Percentiles rank a stretch among this genome's conserved stretches.
Conservation (phyloP, 805 yeast genomes). For the Spathaspora gorwiae region DNA sequence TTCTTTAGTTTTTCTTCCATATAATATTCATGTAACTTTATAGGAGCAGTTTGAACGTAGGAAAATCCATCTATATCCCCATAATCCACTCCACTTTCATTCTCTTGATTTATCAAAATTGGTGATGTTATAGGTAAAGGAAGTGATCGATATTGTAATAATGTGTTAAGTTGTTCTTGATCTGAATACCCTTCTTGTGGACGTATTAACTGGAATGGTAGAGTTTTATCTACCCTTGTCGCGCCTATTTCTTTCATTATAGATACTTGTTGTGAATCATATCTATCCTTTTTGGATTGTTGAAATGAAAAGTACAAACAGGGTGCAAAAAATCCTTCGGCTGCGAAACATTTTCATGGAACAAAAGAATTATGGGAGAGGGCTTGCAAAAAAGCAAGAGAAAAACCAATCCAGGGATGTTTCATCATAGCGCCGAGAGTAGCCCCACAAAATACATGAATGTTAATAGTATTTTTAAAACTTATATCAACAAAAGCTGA, state of each 20-base stretch:
- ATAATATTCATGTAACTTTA: background rate
- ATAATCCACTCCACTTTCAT: background rate
- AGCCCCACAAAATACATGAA: too few species aligned
- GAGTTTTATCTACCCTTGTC: too few species aligned
- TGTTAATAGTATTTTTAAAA: too few species aligned
- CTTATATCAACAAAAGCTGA: background rate
- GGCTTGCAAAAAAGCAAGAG: too few species aligned
- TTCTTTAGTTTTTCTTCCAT: too few species aligned
- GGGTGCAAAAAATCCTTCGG: background rate
- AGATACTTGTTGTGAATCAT: background rate
- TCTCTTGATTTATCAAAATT: background rate
- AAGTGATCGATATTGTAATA: background rate
- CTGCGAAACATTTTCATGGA: background rate
- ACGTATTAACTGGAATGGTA: too few species aligned
- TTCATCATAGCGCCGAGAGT: too few species aligned
- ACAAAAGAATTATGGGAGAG: too few species aligned
- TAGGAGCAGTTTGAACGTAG: background rate
- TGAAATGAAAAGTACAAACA: background rate
- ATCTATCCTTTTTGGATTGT: background rate
- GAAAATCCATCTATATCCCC: background rate
- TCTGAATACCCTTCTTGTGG: too few species aligned
- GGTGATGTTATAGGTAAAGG: conserved; percentile 5
- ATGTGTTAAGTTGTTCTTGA: too few species aligned
- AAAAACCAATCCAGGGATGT: too few species aligned
- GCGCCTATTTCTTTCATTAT: too few species aligned